Base-by-base conservation (phyloP, 73 alveolate species). In the Paramecium caudatum region DNA sequence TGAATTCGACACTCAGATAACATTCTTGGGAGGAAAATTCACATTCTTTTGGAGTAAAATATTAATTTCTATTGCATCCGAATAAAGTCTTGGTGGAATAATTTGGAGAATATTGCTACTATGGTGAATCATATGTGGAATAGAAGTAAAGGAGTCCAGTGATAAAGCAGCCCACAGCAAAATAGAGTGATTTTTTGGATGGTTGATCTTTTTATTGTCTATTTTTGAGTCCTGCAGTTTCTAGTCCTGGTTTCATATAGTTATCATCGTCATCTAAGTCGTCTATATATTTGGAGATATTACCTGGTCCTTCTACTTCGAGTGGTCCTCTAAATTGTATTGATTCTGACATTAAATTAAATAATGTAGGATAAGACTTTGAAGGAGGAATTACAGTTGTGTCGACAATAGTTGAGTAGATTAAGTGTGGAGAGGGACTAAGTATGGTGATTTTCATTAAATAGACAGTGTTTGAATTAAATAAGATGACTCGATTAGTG, bases 381-480 rank as follows among this genome's bases (percentile, higher is more conserved):
- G 80, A 55, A 55, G 46, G 80, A 55, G 30, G 80, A 55, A 10
- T 55, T 55, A 55, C 80, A 55, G 80, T 55, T 55, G 80, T 55
- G 46, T 23, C 43, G 80, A 8, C 12, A 5, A 10, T 55, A 55
- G 30, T 55, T 55, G 37, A 55, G 80, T 23, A 55, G 30, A 23
- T 55, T 55, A 5, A 55, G 80, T 55, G 45, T 55, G 3, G 80
- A 55, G 45, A 55, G 21, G 13, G 80, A 55, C 30, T 55, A 55
- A 12, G 80, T 55, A 55, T 55, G 45, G 12, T 55, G 23, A 55
- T 55, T 27, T 55, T 23, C 25, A 27, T 43, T 55, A 55, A 55
- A 55, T 55, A 55, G 80, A 55, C 80, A 55, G 80, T 55, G 46
- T 55, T 55, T 55, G 80, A 55, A 55, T 10, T 55, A 23, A 55